Evolutionary conservation across 495 filamentous ascomycete genomes (phyloP).

Genomic region (Xylaria bambusicola): DNA sequence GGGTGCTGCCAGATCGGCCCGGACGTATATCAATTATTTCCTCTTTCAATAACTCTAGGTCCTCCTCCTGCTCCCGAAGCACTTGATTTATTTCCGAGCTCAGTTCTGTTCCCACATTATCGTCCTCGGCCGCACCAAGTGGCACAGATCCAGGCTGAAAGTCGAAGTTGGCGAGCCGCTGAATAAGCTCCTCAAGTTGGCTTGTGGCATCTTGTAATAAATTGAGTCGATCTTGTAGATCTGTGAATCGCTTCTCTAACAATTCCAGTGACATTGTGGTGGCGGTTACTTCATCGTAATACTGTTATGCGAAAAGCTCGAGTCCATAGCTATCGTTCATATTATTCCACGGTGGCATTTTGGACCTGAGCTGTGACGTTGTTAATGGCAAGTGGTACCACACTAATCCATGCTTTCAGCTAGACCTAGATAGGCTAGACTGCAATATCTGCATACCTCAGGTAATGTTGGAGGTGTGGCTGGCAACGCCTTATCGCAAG

Average conservation of each 20-base stretch:
- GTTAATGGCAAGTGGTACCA: not conserved
- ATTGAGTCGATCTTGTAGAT: slow-evolving; percentile 65
- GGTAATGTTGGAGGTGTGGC: not conserved
- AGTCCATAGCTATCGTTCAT: not conserved
- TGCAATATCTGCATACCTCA: too few relatives aligned
- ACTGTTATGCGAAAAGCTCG: not conserved
- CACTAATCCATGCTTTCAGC: not conserved
- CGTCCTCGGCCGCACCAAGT: slow-evolving; percentile 55
- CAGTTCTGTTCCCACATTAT: slow-evolving; percentile 72
- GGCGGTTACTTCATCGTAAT: not conserved
- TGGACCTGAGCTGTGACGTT: slow-evolving; percentile 8
- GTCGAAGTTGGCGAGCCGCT: slow-evolving; percentile 69
- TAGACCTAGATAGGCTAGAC: not conserved
- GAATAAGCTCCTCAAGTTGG: slow-evolving; percentile 71
- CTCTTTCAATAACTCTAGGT: slow-evolving; percentile 77
- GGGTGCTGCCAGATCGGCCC: slow-evolving; percentile 43
- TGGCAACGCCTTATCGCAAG: slow-evolving; percentile 13
- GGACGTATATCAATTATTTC: slow-evolving; percentile 69
- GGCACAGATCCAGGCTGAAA: slow-evolving; percentile 61
- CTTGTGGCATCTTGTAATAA: slow-evolving; percentile 68
- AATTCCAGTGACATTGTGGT: slow-evolving; percentile 57
- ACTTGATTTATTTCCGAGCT: slow-evolving; percentile 77
- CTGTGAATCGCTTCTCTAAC: slow-evolving; percentile 65
- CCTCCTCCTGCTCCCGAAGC: slow-evolving; percentile 82
- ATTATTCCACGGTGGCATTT: slow-evolving; percentile 13